Conservation (phyloP, 495 filamentous ascomycete genomes). For the Aspergillus sparsus region DNA sequence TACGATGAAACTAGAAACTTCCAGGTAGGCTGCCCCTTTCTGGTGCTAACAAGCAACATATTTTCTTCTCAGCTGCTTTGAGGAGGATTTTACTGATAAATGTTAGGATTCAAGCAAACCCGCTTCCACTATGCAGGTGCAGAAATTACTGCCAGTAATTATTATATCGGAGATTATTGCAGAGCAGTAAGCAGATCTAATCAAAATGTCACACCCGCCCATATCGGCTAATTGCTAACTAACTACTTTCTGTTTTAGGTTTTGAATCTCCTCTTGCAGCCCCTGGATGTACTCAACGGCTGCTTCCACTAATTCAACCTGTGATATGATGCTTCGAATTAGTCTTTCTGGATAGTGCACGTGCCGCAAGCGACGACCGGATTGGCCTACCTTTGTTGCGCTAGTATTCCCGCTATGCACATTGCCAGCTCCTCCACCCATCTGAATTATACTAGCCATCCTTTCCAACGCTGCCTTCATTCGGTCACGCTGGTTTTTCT, state of each 20-base stretch:
- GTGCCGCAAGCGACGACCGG: neutral
- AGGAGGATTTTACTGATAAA: too few relatives aligned
- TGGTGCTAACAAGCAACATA: too few relatives aligned
- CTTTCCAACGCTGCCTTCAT: conserved; percentile 22
- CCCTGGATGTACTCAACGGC: conserved; percentile 23
- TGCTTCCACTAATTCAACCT: conserved; percentile 21
- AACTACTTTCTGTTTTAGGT: neutral
- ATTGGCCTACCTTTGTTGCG: conserved; percentile 23
- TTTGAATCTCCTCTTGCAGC: conserved; percentile 16
- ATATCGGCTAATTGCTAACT: conserved; percentile 5
- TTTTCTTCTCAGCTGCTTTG: too few relatives aligned
- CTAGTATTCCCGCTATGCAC: conserved; percentile 9
- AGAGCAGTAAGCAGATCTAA: neutral
- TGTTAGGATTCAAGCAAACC: too few relatives aligned
- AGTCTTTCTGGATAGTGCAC: neutral
- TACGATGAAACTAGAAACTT: too few relatives aligned
- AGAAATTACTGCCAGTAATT: too few relatives aligned
- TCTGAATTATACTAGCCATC: conserved; percentile 20
- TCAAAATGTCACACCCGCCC: neutral
- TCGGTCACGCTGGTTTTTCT: conserved; percentile 23
- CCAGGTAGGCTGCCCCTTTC: too few relatives aligned
- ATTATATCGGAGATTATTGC: too few relatives aligned
- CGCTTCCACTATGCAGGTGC: too few relatives aligned
- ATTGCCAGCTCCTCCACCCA: conserved; percentile 11
- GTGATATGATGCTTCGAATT: neutral